Conservation (phyloP, 2,329 filamentous ascomycete species). For the Penicillium sp. region DNA sequence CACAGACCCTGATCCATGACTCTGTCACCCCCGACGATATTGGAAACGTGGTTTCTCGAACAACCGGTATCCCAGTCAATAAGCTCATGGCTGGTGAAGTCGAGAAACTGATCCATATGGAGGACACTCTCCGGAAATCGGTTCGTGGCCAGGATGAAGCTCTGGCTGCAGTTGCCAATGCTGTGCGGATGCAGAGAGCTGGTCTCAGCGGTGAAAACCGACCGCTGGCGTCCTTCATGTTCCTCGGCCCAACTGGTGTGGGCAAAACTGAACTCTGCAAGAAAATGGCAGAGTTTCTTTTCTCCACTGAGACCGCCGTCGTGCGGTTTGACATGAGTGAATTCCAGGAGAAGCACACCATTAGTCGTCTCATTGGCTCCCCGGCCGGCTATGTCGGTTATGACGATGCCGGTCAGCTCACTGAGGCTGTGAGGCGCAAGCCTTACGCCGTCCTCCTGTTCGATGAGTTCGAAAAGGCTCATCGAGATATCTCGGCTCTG, state of each 20-base stretch:
- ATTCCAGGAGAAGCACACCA: constrained; percentile 96
- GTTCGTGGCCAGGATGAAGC: constrained; percentile 95
- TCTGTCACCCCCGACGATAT: constrained; percentile 96
- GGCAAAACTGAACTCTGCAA: constrained; percentile 98
- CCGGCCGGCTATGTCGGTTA: constrained; percentile 96
- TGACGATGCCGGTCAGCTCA: constrained; percentile 93
- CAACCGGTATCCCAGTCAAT: constrained; percentile 89
- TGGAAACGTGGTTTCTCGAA: constrained; percentile 83
- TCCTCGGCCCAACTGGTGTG: constrained; percentile 93
- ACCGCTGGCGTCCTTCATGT: constrained; percentile 94
- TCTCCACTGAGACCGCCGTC: constrained; percentile 88
- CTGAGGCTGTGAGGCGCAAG: constrained; percentile 91
- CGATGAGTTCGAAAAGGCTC: constrained; percentile 97
- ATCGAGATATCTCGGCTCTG: constrained; percentile 89
- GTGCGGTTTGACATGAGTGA: constrained; percentile 97
- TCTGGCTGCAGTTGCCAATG: constrained; percentile 85
- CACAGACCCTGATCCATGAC: constrained; percentile 78
- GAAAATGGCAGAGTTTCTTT: constrained; percentile 89
- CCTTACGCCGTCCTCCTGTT: constrained; percentile 94
- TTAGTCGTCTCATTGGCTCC: constrained; percentile 87
- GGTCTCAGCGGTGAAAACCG: constrained; percentile 90
- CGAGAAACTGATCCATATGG: constrained; percentile 95
- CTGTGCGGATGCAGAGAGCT: constrained; percentile 90
- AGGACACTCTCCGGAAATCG: constrained; percentile 80
- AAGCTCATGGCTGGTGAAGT: constrained; percentile 93